phyloP scores from a whole-genome alignment of 2,329 filamentous ascomycete species.

The Trichoderma afroharzianum region DNA sequence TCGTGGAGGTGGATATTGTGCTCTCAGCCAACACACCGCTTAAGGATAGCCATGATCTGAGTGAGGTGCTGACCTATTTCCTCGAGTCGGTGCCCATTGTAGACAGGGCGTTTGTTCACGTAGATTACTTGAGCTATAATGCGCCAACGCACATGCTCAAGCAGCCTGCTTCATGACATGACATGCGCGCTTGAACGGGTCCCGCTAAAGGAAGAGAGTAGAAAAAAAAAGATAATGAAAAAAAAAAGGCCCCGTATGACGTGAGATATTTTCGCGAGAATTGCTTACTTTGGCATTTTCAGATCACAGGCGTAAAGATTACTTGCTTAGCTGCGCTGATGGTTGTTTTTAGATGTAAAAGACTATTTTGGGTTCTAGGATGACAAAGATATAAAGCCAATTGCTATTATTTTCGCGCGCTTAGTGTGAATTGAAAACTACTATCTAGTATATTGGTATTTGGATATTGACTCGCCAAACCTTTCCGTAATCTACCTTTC shows the following conservation, averaged over 20 bases:
- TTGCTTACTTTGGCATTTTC: background rate
- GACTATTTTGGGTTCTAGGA: background rate
- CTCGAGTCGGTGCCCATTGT: constrained; percentile 80
- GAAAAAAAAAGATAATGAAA: too few relatives aligned
- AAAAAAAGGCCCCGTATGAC: background rate
- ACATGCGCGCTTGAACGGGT: background rate
- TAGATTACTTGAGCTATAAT: constrained; percentile 61
- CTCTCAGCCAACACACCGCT: constrained; percentile 71
- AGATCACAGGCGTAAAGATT: background rate
- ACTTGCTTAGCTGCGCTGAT: background rate
- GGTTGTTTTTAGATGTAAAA: background rate
- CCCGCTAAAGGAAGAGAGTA: background rate
- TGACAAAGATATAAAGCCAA: background rate
- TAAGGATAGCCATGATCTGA: constrained; percentile 76
- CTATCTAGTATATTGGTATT: background rate
- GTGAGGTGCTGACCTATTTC: constrained; percentile 76
- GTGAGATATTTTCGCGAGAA: background rate
- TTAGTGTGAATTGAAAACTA: background rate
- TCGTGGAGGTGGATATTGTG: constrained; percentile 78
- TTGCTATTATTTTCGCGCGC: background rate
- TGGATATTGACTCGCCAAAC: background rate
- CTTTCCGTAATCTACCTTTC: background rate
- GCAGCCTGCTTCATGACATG: constrained; percentile 22
- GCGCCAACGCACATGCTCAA: constrained; percentile 56
- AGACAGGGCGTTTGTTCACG: constrained; percentile 66